phyloP scores from a whole-genome alignment of 164 flowering plant species.

The Vitis amurensis region DNA sequence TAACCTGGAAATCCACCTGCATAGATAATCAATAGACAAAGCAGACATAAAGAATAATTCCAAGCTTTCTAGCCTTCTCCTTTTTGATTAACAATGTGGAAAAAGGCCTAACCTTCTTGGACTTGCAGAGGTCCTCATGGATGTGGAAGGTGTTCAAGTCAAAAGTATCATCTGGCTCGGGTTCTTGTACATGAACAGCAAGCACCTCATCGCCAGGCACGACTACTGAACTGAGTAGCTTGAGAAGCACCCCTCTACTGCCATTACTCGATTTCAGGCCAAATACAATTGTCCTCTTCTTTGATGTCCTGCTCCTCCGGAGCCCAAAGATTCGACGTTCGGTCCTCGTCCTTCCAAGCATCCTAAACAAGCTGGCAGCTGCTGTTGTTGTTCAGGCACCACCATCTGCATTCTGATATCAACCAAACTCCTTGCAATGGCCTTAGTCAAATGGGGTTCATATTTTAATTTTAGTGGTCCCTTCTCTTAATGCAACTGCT shows the following conservation, averaged over 20 bases:
- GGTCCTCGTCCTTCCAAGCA: background rate
- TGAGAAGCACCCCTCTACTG: constrained; percentile 41
- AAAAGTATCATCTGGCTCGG: constrained; percentile 18
- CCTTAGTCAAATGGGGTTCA: background rate
- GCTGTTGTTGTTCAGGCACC: background rate
- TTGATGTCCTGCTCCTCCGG: background rate
- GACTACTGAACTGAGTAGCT: constrained; percentile 23
- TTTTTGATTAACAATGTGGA: background rate
- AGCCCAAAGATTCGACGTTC: constrained; percentile 4
- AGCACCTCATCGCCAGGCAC: constrained; percentile 31
- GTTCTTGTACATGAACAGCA: constrained; percentile 43
- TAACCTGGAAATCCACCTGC: constrained; percentile 51
- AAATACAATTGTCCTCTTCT: constrained; percentile 3
- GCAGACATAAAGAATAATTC: background rate
- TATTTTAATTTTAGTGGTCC: background rate
- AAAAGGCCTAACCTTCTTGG: constrained; percentile 36
- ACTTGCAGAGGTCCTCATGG: constrained; percentile 54
- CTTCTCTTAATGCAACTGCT: background rate
- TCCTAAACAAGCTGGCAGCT: background rate
- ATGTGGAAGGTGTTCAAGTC: constrained; percentile 49
- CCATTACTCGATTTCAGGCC: constrained; percentile 35
- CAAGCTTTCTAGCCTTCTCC: background rate
- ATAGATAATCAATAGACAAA: background rate
- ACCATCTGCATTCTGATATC: background rate
- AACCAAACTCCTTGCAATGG: background rate